These are phyloP conservation scores for Rubroboletus satanas DNA, from an alignment of 768 basidiomycete species.

Conservation along the genomic window DNA sequence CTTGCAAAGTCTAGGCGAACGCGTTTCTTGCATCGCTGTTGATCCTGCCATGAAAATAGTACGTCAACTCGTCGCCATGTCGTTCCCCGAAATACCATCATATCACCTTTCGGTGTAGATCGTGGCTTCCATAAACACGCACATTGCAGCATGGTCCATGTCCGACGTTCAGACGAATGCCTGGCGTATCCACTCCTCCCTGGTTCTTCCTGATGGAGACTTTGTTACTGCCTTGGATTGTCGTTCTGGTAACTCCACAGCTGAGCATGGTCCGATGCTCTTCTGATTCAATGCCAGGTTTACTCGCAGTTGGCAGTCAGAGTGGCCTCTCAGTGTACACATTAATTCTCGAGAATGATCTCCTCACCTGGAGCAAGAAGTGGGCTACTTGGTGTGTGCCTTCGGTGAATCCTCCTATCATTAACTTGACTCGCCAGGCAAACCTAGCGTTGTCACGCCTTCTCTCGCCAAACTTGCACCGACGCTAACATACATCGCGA, in stretches of 20 bases:
- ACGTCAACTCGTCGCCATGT: slow-evolving; percentile 31
- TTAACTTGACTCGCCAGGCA: slow-evolving; percentile 9
- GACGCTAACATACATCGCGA: slow-evolving; percentile 70
- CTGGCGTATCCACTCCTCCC: slow-evolving; percentile 81
- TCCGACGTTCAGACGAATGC: slow-evolving; percentile 58
- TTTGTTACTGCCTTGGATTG: slow-evolving; percentile 63
- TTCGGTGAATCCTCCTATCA: background rate
- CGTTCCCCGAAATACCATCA: slow-evolving; percentile 4
- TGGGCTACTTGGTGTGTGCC: slow-evolving; percentile 60
- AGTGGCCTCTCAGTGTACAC: slow-evolving; percentile 68
- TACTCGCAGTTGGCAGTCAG: slow-evolving; percentile 66
- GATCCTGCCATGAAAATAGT: slow-evolving; percentile 82
- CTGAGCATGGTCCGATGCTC: background rate
- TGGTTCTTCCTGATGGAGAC: slow-evolving; percentile 55
- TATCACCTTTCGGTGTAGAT: slow-evolving; percentile 44
- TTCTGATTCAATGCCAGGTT: slow-evolving; percentile 47
- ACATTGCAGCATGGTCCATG: slow-evolving; percentile 76
- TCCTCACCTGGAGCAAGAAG: slow-evolving; percentile 79
- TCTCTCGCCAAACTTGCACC: slow-evolving; percentile 64
- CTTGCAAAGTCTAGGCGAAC: slow-evolving; percentile 38
- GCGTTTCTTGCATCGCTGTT: slow-evolving; percentile 60
- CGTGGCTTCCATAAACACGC: slow-evolving; percentile 63
- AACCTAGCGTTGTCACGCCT: slow-evolving; percentile 45
- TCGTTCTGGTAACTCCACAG: slow-evolving; percentile 55
- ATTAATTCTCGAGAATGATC: slow-evolving; percentile 73